Conservation (phyloP, 768 basidiomycete species). For the Macrolepiota dolichaula region DNA sequence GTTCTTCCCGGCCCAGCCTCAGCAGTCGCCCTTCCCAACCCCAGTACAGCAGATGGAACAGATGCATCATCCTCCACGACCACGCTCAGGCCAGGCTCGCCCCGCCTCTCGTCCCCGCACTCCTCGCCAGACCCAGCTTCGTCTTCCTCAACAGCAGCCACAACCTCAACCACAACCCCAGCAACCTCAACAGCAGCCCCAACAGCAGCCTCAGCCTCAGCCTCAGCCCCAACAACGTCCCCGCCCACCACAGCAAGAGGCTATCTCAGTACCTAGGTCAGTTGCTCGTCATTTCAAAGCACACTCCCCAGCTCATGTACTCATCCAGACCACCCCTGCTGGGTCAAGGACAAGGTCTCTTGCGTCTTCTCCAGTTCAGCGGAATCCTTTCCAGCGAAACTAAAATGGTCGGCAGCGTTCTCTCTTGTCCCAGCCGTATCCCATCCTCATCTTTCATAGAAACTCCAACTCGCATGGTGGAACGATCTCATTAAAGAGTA, state of each 20-base stretch:
- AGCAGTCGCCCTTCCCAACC: constrained; percentile 33
- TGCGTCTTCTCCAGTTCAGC: constrained; percentile 69
- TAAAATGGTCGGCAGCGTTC: constrained; percentile 35
- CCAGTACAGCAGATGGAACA: constrained; percentile 65
- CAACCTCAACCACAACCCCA: constrained; percentile 1
- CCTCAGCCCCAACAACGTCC: not conserved
- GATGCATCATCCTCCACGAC: constrained; percentile 31
- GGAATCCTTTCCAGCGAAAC: constrained; percentile 56
- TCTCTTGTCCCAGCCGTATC: not conserved
- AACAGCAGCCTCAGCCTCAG: not conserved
- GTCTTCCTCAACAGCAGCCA: constrained; percentile 10
- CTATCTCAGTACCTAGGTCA: too few relatives aligned
- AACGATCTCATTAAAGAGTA: constrained; percentile 59
- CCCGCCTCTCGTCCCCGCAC: not conserved
- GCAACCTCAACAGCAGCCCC: not conserved
- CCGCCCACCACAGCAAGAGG: too few relatives aligned
- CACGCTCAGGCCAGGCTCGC: not conserved
- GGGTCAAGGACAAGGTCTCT: constrained; percentile 61
- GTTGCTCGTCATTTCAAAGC: too few relatives aligned
- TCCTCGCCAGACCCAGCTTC: not conserved
- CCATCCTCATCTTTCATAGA: constrained; percentile 29
- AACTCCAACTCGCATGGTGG: constrained; percentile 70
- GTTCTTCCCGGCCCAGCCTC: constrained; percentile 24
- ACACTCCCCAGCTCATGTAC: too few relatives aligned
- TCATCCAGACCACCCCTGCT: constrained; percentile 23